Percentiles rank a stretch among this genome's conserved stretches.
phyloP scores from a whole-genome alignment of 306 rosid genomes.

The Alnus rubra region DNA sequence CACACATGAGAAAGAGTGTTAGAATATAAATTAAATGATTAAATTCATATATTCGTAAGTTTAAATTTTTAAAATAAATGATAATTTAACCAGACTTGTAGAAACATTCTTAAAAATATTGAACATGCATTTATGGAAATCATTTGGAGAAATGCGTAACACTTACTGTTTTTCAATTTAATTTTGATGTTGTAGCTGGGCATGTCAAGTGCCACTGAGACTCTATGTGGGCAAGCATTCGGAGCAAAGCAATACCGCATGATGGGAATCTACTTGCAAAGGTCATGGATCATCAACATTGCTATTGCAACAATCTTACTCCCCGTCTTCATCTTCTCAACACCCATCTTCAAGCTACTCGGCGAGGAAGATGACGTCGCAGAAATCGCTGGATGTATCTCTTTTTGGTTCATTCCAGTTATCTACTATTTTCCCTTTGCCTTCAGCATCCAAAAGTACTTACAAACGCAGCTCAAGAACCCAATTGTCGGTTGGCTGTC shows the following conservation, averaged over 20 bases:
- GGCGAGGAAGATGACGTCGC: conserved; percentile 49
- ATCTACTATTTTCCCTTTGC: conserved; percentile 40
- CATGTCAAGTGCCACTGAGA: conserved; percentile 58
- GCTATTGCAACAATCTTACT: conserved; percentile 31
- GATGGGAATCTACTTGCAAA: conserved; percentile 62
- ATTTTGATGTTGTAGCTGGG: conserved; percentile 33
- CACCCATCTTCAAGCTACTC: conserved; percentile 37
- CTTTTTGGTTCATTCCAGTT: conserved; percentile 43
- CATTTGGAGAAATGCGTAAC: background rate
- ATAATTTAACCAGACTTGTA: too few species aligned
- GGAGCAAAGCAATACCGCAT: conserved; percentile 55
- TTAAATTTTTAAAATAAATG: too few species aligned
- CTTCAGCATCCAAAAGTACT: conserved; percentile 49
- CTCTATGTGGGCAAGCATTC: conserved; percentile 62
- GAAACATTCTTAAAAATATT: too few species aligned
- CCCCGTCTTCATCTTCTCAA: conserved; percentile 48
- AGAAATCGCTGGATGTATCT: conserved; percentile 40
- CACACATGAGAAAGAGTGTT: too few species aligned
- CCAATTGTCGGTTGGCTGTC: conserved; percentile 49
- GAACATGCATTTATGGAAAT: too few species aligned
- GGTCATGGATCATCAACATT: conserved; percentile 51
- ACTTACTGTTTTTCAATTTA: background rate
- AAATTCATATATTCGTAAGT: too few species aligned
- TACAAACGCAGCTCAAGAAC: conserved; percentile 60
- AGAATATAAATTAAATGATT: too few species aligned